Evolutionary conservation across 495 filamentous ascomycete species (phyloP).

Genomic region (Glarea lozoyensis): DNA sequence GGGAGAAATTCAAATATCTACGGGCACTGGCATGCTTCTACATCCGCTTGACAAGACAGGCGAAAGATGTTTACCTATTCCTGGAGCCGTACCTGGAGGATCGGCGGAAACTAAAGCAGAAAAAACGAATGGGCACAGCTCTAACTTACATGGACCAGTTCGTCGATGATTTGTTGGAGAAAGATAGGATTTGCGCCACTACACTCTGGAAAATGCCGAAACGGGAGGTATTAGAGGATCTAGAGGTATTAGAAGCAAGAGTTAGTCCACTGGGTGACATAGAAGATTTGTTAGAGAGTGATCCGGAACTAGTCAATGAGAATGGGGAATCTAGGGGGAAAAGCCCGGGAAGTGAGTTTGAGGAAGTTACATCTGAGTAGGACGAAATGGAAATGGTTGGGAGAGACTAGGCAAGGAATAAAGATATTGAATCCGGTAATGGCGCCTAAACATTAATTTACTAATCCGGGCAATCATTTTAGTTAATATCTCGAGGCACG

Average conservation of each 20-base stretch:
- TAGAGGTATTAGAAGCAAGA: constrained; percentile 77
- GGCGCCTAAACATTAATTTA: not conserved
- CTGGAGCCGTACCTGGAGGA: constrained; percentile 83
- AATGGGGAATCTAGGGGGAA: constrained; percentile 15
- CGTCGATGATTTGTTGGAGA: constrained; percentile 81
- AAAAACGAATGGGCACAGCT: constrained; percentile 58
- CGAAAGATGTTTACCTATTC: constrained; percentile 68
- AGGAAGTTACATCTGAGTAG: constrained; percentile 14
- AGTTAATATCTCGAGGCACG: not conserved
- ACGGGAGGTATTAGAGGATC: constrained; percentile 76
- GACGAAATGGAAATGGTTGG: constrained; percentile 5
- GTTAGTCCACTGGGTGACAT: constrained; percentile 80
- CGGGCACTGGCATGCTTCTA: constrained; percentile 86
- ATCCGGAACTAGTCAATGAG: constrained; percentile 24
- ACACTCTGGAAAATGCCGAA: constrained; percentile 86
- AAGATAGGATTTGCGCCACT: constrained; percentile 85
- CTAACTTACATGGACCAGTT: constrained; percentile 89
- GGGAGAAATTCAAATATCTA: constrained; percentile 82
- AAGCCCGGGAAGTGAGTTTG: constrained; percentile 17
- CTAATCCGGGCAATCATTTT: not conserved
- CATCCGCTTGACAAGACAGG: constrained; percentile 76
- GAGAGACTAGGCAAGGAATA: constrained; percentile 4
- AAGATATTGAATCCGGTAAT: constrained; percentile 1
- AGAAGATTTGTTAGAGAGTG: constrained; percentile 63
- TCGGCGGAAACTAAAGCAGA: constrained; percentile 68